Evolutionary conservation across 2,329 filamentous ascomycete species (phyloP).

Genomic region (Exophiala sp.): DNA sequence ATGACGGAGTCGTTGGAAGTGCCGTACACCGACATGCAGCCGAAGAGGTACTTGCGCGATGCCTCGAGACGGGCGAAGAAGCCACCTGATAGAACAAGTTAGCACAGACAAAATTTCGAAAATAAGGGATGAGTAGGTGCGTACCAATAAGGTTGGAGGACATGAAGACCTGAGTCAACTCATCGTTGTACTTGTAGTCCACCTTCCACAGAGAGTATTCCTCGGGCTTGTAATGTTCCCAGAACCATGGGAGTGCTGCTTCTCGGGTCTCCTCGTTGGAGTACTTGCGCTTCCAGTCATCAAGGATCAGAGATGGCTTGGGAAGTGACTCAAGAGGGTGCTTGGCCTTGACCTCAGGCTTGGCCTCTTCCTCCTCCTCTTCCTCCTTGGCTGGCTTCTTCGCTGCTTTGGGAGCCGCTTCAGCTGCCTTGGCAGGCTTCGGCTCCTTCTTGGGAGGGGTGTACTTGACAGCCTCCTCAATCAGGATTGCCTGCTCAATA

Average conservation of each 20-base stretch:
- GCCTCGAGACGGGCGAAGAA: conserved; percentile 97
- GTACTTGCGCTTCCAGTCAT: conserved; percentile 99
- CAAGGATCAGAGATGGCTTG: conserved; percentile 72
- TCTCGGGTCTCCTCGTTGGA: conserved; percentile 86
- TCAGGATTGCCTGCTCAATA: conserved; percentile 66
- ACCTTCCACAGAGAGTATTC: conserved; percentile 95
- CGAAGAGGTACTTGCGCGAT: conserved; percentile 97
- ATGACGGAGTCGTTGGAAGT: conserved; percentile 83
- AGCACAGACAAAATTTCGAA: neutral
- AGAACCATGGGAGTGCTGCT: conserved; percentile 92
- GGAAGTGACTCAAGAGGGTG: conserved; percentile 85
- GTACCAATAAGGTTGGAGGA: conserved; percentile 88
- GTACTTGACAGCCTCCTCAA: conserved; percentile 73
- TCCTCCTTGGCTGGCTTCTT: conserved; percentile 48
- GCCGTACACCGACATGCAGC: conserved; percentile 82
- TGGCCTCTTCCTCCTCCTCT: conserved; percentile 56
- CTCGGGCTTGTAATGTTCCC: conserved; percentile 87
- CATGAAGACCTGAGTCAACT: conserved; percentile 98
- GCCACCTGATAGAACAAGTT: conserved; percentile 50
- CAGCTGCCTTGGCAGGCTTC: conserved; percentile 63
- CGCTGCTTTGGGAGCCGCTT: conserved; percentile 42
- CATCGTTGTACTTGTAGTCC: conserved; percentile 98
- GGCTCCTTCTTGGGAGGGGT: conserved; percentile 65
- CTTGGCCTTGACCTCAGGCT: conserved; percentile 71
- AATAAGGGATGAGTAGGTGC: conserved; percentile 26